Evolutionary conservation across 2,329 filamentous ascomycete species (phyloP).

Genomic region (Whalleya microplaca): DNA sequence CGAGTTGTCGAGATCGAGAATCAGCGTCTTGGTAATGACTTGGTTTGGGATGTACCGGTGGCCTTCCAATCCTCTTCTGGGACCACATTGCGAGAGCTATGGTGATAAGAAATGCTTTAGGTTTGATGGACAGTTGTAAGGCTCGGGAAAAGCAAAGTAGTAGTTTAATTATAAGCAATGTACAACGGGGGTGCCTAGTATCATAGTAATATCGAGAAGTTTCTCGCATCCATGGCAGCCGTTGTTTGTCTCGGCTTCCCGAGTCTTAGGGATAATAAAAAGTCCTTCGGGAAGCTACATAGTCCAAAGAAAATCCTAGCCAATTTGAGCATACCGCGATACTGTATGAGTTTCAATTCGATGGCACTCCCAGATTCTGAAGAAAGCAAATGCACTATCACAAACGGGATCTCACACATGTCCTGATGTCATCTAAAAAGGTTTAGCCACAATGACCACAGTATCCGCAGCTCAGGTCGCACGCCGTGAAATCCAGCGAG

Average conservation of each 20-base stretch:
- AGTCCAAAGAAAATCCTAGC: conserved; percentile 1
- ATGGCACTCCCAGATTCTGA: neutral
- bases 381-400: neutral
- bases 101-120: neutral
- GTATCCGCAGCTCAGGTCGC: conserved; percentile 26
- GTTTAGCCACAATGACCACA: conserved; percentile 26
- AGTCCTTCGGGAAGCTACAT: conserved; percentile 8
- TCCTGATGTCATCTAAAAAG: conserved; percentile 2
- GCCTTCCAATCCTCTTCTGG: neutral
- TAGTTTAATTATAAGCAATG: neutral
- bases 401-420: conserved; percentile 3
- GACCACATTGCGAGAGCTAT: conserved; percentile 9
- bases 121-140: neutral
- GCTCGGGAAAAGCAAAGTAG: neutral
- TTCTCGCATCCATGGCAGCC: neutral
- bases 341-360: neutral
- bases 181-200: neutral
- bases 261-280: neutral
- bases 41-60: neutral
- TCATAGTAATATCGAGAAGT: neutral
- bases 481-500: conserved; percentile 27
- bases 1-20: conserved; percentile 14
- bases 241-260: neutral
- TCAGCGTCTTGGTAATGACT: neutral
- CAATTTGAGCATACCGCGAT: conserved; percentile 12